These are phyloP conservation scores for Lactarius evosmus DNA, from an alignment of 768 basidiomycete species.

Conservation along the genomic window DNA sequence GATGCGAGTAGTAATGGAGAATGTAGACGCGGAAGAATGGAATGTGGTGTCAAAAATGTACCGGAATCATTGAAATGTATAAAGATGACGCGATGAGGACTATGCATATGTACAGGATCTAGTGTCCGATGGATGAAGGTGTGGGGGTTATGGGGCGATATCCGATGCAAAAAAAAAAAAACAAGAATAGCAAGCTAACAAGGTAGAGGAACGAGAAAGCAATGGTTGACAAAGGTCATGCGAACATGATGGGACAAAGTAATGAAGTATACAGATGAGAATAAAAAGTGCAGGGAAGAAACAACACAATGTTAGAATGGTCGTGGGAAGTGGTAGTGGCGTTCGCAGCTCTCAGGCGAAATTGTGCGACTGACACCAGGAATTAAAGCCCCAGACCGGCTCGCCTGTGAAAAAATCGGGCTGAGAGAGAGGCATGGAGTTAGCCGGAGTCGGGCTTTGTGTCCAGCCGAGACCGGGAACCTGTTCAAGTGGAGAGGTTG, in stretches of 20 bases:
- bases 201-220: neutral
- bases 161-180: neutral
- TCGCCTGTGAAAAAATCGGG: neutral
- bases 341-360: neutral
- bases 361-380: constrained; percentile 4
- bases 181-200: no score
- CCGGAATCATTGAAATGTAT: neutral
- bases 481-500: neutral
- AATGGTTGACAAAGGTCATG: neutral
- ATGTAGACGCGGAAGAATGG: constrained; percentile 11
- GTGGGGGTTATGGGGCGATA: neutral
- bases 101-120: neutral
- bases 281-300: neutral
- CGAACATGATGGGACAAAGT: neutral
- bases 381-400: neutral
- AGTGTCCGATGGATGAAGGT: neutral
- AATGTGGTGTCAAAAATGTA: constrained; percentile 1
- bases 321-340: neutral
- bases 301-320: neutral
- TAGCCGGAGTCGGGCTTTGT: neutral
- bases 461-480: neutral
- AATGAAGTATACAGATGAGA: neutral
- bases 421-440: neutral
- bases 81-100: neutral
- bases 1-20: neutral